Evolutionary conservation across 345 rosid species (phyloP), one percentile per base, ranked within the genome.

Genomic region (Aquilaria sinensis): DNA sequence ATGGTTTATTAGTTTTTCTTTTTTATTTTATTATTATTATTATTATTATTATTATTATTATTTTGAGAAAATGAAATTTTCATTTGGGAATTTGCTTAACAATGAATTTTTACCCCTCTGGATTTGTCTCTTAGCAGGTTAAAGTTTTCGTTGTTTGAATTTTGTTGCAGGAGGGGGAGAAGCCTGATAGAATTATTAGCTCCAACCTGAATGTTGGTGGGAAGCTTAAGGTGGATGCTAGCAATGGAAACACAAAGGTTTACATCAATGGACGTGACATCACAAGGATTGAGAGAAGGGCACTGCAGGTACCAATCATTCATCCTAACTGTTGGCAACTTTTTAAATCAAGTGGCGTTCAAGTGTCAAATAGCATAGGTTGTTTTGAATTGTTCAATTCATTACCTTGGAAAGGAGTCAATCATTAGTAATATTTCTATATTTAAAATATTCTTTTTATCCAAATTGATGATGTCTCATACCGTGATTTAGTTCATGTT

Each of bases 251-350:
- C 66, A 75, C 91, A 0, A 72, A 76, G 48, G 88, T 85, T 33
- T 82, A 73, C 67, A 80, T 83, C 10, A 85, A 85, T 63, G 91
- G 91, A 60, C 88, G 91, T 9, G 88, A 85, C 72, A 85, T 85
- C 60, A 78, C 85, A 7, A 83, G 69, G 65, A 57, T 62, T 60
- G 91, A 85, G 58, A 78, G 61, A 31, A 73, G 75, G 61, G 60
- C 80, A 63, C 60, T 85, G 63, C 78, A 64, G 84, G 91, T 83
- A 69, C 45, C 31, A 34, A 43, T 14, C 53, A 31, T 14, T 63
- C 33, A 37, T 37, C 43, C 43, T 37, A 5, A 37, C 43, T 37
- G 43, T 37, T 37, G 43, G 43, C 43, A 37, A 9, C 8, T 37
- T 37, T 9, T 37, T 37, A 5, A 23, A 4, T 3, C 43, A 37